These are phyloP conservation scores for Alternaria tenuissima DNA, from an alignment of 2,329 filamentous ascomycete species.

Conservation along the genomic window DNA sequence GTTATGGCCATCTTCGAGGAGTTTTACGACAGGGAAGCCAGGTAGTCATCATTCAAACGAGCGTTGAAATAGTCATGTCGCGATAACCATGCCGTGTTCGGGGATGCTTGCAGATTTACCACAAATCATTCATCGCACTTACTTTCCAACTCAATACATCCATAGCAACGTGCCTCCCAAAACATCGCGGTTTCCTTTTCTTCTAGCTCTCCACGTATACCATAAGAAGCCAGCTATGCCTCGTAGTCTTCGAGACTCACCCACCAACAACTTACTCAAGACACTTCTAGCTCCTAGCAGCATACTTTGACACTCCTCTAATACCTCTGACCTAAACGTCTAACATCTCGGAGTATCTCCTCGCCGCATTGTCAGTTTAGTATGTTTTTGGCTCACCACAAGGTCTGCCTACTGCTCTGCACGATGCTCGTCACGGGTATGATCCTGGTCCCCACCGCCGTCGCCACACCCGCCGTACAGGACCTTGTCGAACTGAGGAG, in stretches of 20 bases:
- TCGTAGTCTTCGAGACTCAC: conserved; percentile 1
- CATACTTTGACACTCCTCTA: conserved; percentile 14
- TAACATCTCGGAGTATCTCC: conserved; percentile 4
- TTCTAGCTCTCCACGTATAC: neutral
- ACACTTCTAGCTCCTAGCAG: conserved; percentile 28
- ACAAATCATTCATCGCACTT: neutral
- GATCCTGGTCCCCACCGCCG: conserved; percentile 32
- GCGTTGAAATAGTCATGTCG: neutral
- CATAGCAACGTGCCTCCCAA: neutral
- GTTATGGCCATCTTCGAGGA: neutral
- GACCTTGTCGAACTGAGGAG: conserved; percentile 40
- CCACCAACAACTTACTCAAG: conserved; percentile 20
- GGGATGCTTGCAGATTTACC: neutral
- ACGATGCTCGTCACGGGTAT: conserved; percentile 41
- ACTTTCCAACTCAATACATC: neutral
- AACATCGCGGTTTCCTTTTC: neutral
- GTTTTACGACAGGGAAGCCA: neutral
- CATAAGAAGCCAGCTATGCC: conserved; percentile 1
- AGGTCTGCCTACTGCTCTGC: conserved; percentile 7
- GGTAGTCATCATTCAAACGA: neutral
- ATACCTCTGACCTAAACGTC: conserved; percentile 8
- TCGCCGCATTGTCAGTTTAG: conserved; percentile 13
- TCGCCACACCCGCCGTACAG: conserved; percentile 38
- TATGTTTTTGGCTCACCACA: conserved; percentile 16
- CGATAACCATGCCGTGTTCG: neutral